Evolutionary conservation across 371 early-diverging fungal species (phyloP).

Genomic region (Mortierella sp.): DNA sequence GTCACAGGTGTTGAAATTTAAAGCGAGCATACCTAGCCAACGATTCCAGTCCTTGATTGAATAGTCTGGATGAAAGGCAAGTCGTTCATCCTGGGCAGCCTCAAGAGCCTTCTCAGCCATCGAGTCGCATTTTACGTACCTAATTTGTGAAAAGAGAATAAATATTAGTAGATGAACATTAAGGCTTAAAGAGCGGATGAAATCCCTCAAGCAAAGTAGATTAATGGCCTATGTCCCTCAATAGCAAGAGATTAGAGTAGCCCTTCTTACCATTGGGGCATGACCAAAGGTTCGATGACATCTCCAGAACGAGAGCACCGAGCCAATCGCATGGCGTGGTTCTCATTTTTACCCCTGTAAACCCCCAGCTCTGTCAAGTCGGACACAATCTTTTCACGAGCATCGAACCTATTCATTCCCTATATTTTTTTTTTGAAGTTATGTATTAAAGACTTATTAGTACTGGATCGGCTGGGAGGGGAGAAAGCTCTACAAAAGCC

Average conservation of each 20-base stretch:
- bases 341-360: slow-evolving; percentile 79
- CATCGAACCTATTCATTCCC: slow-evolving; percentile 88
- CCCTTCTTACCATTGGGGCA: slow-evolving; percentile 96
- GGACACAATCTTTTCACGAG: slow-evolving; percentile 76
- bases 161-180: background rate
- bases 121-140: slow-evolving; percentile 88
- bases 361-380: slow-evolving; percentile 68
- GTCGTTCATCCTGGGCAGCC: slow-evolving; percentile 75
- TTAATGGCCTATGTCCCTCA: background rate
- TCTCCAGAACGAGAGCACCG: slow-evolving; percentile 93
- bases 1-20: background rate
- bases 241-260: background rate
- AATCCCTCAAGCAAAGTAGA: background rate
- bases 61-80: slow-evolving; percentile 85
- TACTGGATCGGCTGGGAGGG: too few relatives aligned
- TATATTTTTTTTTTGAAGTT: slow-evolving; percentile 18
- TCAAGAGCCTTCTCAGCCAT: slow-evolving; percentile 81
- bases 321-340: slow-evolving; percentile 91
- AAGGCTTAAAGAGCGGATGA: background rate
- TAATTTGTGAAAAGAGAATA: slow-evolving; percentile 9
- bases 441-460: background rate
- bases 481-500: too few relatives aligned
- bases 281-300: slow-evolving; percentile 96
- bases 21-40: slow-evolving; percentile 85
- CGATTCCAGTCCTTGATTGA: slow-evolving; percentile 90